These are phyloP conservation scores for Nannizziopsis arthrosporioides DNA, from an alignment of 2,329 filamentous ascomycete species.

Conservation along the genomic window DNA sequence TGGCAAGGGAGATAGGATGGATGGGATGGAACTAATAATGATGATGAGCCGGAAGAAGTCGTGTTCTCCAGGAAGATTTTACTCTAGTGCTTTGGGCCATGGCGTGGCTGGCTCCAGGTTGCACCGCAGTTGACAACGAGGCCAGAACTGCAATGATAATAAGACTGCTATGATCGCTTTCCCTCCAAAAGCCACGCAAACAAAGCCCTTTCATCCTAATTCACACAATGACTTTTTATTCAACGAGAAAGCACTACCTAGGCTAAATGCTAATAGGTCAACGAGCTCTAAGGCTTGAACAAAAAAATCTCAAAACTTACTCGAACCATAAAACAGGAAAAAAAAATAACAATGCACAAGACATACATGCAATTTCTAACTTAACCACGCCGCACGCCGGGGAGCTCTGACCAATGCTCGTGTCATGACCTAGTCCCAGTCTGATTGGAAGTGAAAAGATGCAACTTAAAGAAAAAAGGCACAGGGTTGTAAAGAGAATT, in stretches of 20 bases:
- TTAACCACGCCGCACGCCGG: conserved; percentile 9
- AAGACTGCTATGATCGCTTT: too few species aligned
- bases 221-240: conserved; percentile 1
- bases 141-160: too few species aligned
- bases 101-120: too few species aligned
- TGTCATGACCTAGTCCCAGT: conserved; percentile 3
- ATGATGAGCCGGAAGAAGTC: too few species aligned
- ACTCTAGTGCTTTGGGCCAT: too few species aligned
- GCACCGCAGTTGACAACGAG: too few species aligned
- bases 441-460: not conserved
- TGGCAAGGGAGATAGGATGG: too few species aligned
- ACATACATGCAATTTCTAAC: conserved; percentile 10
- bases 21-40: too few species aligned
- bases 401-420: conserved; percentile 3
- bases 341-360: not conserved
- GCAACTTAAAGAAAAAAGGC: not conserved
- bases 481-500: not conserved
- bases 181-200: too few species aligned
- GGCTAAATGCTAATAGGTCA: not conserved
- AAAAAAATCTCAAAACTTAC: not conserved
- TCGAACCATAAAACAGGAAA: not conserved
- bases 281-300: not conserved
- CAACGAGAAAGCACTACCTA: not conserved
- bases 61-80: too few species aligned
- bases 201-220: not conserved